phyloP scores from a whole-genome alignment of 1,139 yeast genomes.

The Trichomonascaceae sp. region DNA sequence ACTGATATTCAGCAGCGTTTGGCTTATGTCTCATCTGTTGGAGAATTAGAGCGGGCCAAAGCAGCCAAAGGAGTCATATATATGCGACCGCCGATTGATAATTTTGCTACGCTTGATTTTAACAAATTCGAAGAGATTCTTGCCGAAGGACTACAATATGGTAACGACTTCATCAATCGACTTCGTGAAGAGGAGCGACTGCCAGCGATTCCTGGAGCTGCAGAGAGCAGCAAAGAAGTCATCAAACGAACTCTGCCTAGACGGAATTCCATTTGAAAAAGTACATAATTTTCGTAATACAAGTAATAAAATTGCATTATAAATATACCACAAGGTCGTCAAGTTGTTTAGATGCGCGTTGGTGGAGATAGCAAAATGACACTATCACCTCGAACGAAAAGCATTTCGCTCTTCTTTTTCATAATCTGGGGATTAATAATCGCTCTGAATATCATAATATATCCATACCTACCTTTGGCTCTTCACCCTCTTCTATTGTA shows the following conservation, averaged over 20 bases:
- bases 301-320: not conserved
- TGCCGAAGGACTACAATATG: conserved; percentile 72
- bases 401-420: conserved; percentile 76
- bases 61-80: conserved; percentile 81
- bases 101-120: conserved; percentile 86
- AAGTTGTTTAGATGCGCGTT: conserved; percentile 13
- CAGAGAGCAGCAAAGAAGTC: conserved; percentile 23
- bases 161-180: conserved; percentile 49
- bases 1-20: conserved; percentile 90
- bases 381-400: conserved; percentile 93
- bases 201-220: conserved; percentile 57
- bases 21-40: conserved; percentile 93
- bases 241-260: conserved; percentile 35
- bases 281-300: not conserved
- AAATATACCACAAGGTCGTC: conserved; percentile 6
- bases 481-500: conserved; percentile 45
- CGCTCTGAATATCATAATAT: not conserved
- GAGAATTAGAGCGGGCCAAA: conserved; percentile 85
- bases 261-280: conserved; percentile 52
- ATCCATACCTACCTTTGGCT: conserved; percentile 32
- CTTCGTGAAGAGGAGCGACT: conserved; percentile 50
- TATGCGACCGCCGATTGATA: conserved; percentile 88
- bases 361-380: conserved; percentile 67
- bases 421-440: conserved; percentile 29
- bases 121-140: conserved; percentile 88